Evolutionary conservation across 441 rosid species (phyloP), one percentile per base, ranked within the genome.

Genomic region (Viola pubescens): DNA sequence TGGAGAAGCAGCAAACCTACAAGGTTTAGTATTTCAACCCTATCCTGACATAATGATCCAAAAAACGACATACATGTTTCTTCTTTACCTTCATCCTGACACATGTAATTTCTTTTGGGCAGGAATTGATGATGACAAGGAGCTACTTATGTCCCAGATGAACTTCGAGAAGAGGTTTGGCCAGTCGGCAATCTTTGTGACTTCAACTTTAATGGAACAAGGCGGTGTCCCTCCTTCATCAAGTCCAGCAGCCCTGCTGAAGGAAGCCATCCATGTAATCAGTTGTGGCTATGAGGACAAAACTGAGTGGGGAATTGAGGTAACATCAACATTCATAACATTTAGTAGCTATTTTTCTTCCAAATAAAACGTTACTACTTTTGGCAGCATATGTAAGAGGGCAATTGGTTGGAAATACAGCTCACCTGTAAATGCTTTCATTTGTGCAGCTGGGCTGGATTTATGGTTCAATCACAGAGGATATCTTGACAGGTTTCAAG

Each of bases 251-350:
- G 80, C 84, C 7, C 75, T 87, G 52, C 86, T 92, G 66, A 89
- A 83, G 72, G 98, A 92, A 82, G 97, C 97, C 56, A 89, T 89
- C 70, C 98, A 92, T 63, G 98, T 86, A 71, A 89, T 92, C 64
- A 82, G 98, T 66, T 89, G 96, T 3, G 92, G 98, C 62, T 89
- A 89, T 0, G 96, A 92, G 77, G 98, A 92, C 75, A 89, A 92
- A 67, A 82, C 88, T 8, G 91, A 79, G 70, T 92, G 98, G 97
- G 97, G 98, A 58, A 85, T 77, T 78, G 98, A 92, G 91, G 98
- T 92, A 60, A 47, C 6, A 40, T 50, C 19, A 51, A 48, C 39
- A 47, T 26, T 26, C 34, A 26, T 26, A 26, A 26, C 34, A 26
- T 26, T 26, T 26, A 26, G 34, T 26, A 26, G 34, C 34, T 26